phyloP scores from a whole-genome alignment of 1,284 basidiomycete genomes.

The Sporisorium scitamineum region DNA sequence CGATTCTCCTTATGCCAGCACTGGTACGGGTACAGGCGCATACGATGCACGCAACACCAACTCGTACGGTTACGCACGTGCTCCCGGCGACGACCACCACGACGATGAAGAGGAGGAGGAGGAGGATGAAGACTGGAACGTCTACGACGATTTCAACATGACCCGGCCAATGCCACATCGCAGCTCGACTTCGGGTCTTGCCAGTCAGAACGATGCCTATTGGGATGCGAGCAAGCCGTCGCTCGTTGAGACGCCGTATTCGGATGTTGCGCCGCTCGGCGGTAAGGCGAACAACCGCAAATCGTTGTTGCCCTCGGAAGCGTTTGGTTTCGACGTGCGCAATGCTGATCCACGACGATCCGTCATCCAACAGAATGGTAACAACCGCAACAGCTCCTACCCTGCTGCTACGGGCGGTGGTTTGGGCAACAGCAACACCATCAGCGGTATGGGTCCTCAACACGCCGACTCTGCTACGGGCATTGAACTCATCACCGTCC shows the following conservation, averaged over 20 bases:
- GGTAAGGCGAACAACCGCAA: constrained; percentile 20
- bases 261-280: constrained; percentile 9
- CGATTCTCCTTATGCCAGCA: constrained; percentile 10
- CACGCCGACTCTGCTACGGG: constrained; percentile 49
- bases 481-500: constrained; percentile 66
- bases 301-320: constrained; percentile 46
- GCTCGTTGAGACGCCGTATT: constrained; percentile 34
- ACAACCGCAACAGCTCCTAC: constrained; percentile 12
- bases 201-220: constrained; percentile 29
- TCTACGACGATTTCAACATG: constrained; percentile 67
- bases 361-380: constrained; percentile 25
- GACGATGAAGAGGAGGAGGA: constrained; percentile 39
- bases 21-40: constrained; percentile 14
- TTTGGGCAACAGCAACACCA: constrained; percentile 8
- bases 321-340: constrained; percentile 61
- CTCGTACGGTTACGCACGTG: constrained; percentile 35
- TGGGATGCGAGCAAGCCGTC: constrained; percentile 42
- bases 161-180: constrained; percentile 45
- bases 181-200: constrained; percentile 20
- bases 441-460: constrained; percentile 30
- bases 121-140: constrained; percentile 62
- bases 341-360: constrained; percentile 55
- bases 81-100: constrained; percentile 30
- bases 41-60: constrained; percentile 34
- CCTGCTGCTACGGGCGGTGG: not conserved